A percentile compares a stretch with the other conserved stretches of the same genome.
These are phyloP conservation scores for Antonospora locustae DNA, from an alignment of 371 early-diverging fungal genomes.

Conservation along the genomic window DNA sequence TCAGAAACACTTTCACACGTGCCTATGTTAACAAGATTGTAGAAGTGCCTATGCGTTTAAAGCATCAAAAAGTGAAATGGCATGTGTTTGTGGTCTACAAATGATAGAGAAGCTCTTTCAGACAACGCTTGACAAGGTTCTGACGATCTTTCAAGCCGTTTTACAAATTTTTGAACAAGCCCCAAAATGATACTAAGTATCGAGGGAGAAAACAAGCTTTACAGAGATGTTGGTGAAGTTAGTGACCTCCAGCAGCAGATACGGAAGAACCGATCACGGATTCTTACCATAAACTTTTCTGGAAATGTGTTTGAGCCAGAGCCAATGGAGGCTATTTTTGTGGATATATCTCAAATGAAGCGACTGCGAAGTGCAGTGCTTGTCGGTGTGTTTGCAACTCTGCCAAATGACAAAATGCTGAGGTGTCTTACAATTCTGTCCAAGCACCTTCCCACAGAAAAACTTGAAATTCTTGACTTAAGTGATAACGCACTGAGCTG, in stretches of 20 bases:
- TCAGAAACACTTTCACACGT: no score
- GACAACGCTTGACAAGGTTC: no score
- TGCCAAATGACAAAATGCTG: slow-evolving; percentile 44
- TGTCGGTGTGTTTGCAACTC: slow-evolving; percentile 42
- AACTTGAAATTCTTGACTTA: slow-evolving; percentile 41
- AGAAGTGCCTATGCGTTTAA: no score
- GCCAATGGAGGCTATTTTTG: slow-evolving; percentile 37
- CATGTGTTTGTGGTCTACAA: no score
- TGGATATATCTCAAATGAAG: slow-evolving; percentile 26
- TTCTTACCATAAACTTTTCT: slow-evolving; percentile 42
- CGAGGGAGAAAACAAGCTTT: slow-evolving; percentile 48
- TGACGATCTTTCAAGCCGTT: neutral
- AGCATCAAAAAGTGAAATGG: no score
- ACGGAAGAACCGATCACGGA: slow-evolving; percentile 5
- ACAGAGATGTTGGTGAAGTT: slow-evolving; percentile 39
- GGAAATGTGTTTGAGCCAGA: slow-evolving; percentile 49
- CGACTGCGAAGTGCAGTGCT: slow-evolving; percentile 33
- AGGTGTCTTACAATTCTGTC: slow-evolving; percentile 33
- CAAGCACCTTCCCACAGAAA: slow-evolving; percentile 10
- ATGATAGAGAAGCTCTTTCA: no score
- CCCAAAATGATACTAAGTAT: slow-evolving; percentile 41
- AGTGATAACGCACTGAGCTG: slow-evolving; percentile 53
- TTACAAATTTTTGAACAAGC: slow-evolving; percentile 16
- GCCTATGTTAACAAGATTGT: no score
- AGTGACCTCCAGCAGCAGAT: slow-evolving; percentile 25